Evolutionary conservation across 805 yeast species (phyloP).

Genomic region (Lachancea mirantina): DNA sequence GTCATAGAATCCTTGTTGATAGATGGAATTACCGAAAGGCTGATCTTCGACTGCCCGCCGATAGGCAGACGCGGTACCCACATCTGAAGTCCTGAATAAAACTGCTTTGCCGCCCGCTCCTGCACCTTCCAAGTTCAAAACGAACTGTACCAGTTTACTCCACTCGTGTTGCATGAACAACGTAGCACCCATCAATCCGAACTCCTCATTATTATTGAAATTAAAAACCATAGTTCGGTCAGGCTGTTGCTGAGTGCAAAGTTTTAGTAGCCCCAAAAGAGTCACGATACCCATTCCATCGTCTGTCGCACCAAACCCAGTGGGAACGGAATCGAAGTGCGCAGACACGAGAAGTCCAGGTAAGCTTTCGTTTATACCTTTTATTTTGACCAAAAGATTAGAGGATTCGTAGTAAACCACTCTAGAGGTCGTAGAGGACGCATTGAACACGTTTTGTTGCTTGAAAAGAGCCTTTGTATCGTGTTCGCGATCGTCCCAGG

Average conservation of each 20-base stretch:
- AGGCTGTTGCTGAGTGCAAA: conserved; percentile 47
- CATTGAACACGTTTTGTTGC: conserved; percentile 43
- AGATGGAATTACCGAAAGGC: conserved; percentile 75
- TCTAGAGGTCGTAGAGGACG: conserved; percentile 35
- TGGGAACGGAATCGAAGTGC: conserved; percentile 85
- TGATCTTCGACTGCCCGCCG: conserved; percentile 43
- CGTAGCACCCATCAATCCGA: conserved; percentile 76
- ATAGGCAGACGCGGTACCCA: conserved; percentile 55
- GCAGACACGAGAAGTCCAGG: conserved; percentile 74
- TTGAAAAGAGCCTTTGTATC: conserved; percentile 42
- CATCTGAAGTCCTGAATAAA: conserved; percentile 76
- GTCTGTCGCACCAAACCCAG: conserved; percentile 83
- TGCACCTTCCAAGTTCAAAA: conserved; percentile 84
- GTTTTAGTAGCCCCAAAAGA: conserved; percentile 59
- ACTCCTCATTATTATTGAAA: conserved; percentile 85
- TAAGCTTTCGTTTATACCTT: conserved; percentile 51
- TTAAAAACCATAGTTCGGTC: conserved; percentile 69
- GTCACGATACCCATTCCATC: conserved; percentile 88
- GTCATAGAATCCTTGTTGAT: conserved; percentile 77
- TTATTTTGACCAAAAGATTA: conserved; percentile 67
- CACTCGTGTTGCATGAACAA: conserved; percentile 69
- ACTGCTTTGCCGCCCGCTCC: conserved; percentile 87
- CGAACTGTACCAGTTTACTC: conserved; percentile 52
- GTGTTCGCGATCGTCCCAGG: conserved; percentile 33
- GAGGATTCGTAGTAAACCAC: conserved; percentile 76